Conservation (phyloP, 2,329 filamentous ascomycete species). For the Aplosporella prunicola region DNA sequence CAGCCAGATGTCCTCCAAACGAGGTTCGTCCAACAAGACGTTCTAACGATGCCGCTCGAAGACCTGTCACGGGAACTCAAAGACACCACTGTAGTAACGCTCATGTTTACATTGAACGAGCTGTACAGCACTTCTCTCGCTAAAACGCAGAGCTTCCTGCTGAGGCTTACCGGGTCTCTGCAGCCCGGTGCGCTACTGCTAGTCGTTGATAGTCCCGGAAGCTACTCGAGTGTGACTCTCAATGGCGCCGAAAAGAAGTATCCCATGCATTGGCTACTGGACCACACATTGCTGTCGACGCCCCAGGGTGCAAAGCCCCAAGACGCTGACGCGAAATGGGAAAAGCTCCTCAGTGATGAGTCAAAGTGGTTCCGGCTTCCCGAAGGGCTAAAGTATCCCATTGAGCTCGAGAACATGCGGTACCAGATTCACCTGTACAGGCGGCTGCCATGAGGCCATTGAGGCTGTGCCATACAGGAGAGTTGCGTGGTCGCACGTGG, state of each 20-base stretch:
- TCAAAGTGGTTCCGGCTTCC: conserved; percentile 74
- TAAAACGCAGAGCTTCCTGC: conserved; percentile 67
- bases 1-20: conserved; percentile 31
- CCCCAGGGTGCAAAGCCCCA: conserved; percentile 9
- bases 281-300: conserved; percentile 60
- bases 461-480: neutral
- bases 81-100: conserved; percentile 51
- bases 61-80: conserved; percentile 25
- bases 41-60: conserved; percentile 34
- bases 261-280: conserved; percentile 87
- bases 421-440: conserved; percentile 82
- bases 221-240: conserved; percentile 74
- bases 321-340: conserved; percentile 45
- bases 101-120: conserved; percentile 94
- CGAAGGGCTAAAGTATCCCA: conserved; percentile 61
- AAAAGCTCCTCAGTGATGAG: conserved; percentile 64
- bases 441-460: conserved; percentile 1
- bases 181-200: conserved; percentile 58
- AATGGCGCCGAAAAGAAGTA: conserved; percentile 53
- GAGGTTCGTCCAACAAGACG: conserved; percentile 34
- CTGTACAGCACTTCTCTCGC: conserved; percentile 71
- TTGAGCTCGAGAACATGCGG: conserved; percentile 86
- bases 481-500: neutral
- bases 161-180: conserved; percentile 53
- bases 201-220: conserved; percentile 87